phyloP scores from a whole-genome alignment of 345 rosid genomes.

The Jatropha curcas region DNA sequence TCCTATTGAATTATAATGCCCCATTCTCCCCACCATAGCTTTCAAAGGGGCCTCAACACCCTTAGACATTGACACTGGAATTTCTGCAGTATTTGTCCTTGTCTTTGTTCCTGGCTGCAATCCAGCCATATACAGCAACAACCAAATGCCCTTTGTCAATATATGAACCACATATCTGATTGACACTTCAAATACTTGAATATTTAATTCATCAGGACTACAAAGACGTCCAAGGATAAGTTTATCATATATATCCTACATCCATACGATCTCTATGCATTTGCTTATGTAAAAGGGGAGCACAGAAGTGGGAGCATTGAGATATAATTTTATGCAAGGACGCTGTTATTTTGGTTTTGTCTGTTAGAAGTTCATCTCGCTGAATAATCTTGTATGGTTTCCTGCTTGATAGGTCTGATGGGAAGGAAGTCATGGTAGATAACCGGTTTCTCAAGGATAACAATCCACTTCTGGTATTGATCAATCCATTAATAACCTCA shows the following conservation, averaged over 20 bases:
- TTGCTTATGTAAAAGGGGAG: neutral
- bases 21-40: neutral
- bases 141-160: neutral
- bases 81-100: neutral
- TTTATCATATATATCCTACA: neutral
- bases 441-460: conserved; percentile 81
- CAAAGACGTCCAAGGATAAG: neutral
- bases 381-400: neutral
- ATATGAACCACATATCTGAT: neutral
- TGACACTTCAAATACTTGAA: neutral
- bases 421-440: conserved; percentile 79
- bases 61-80: neutral
- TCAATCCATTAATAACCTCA: neutral
- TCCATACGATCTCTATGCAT: neutral
- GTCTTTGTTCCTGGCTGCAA: neutral
- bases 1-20: neutral
- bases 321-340: neutral
- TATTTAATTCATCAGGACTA: neutral
- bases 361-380: neutral
- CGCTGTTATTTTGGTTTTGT: neutral
- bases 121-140: neutral
- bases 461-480: conserved; percentile 77
- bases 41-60: neutral
- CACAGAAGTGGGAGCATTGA: neutral
- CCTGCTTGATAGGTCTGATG: conserved; percentile 67